phyloP scores from a whole-genome alignment of 116 monocot species.

The Posidonia oceanica region DNA sequence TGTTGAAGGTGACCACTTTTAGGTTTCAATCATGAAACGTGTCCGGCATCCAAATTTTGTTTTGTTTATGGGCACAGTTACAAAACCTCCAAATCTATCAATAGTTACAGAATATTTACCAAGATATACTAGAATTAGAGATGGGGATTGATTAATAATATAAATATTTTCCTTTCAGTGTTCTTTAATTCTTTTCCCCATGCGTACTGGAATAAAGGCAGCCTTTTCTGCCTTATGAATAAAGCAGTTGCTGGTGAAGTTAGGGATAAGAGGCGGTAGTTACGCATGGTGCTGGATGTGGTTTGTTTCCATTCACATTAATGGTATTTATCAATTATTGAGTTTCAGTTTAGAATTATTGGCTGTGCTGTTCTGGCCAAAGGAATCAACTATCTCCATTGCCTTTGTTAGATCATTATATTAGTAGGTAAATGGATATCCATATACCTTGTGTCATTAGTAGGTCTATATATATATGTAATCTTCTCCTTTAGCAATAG shows the following conservation, averaged over 20 bases:
- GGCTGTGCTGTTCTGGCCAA: constrained; percentile 37
- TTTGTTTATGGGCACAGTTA: constrained; percentile 79
- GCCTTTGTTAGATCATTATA: constrained; percentile 53
- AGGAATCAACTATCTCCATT: constrained; percentile 83
- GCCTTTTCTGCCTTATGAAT: constrained; percentile 62
- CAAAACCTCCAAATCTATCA: constrained; percentile 57
- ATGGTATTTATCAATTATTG: no score
- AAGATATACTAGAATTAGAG: constrained; percentile 24
- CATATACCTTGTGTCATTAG: no score
- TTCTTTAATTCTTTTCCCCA: no score
- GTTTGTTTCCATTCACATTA: constrained; percentile 17
- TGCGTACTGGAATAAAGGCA: constrained; percentile 28
- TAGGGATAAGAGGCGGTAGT: constrained; percentile 40
- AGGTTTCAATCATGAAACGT: constrained; percentile 84
- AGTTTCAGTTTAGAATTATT: background rate
- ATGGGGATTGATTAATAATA: no score
- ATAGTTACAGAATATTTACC: constrained; percentile 85
- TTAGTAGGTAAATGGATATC: no score
- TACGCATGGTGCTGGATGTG: constrained; percentile 83
- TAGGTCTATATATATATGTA: no score
- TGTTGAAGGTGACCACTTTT: background rate
- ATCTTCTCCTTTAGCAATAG: no score
- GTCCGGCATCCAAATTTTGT: constrained; percentile 77
- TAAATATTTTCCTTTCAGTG: no score
- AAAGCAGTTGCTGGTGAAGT: constrained; percentile 45